Conservation (phyloP, 2,329 filamentous ascomycete species). For the Paraphoma chrysanthemicola region DNA sequence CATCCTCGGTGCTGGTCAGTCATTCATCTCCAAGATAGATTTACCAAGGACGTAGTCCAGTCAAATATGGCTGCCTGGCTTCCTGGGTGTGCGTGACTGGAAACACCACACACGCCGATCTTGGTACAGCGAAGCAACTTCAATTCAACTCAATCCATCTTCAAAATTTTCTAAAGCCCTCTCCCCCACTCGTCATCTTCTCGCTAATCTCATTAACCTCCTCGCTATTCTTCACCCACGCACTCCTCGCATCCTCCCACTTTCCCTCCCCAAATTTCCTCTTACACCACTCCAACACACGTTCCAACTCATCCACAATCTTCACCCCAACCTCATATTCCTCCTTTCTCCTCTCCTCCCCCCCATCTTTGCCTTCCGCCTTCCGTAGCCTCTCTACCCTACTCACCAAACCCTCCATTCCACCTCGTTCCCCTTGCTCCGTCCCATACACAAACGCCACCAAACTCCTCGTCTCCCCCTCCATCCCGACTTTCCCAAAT, state of each 20-base stretch:
- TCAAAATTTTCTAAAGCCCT: slow-evolving; percentile 56
- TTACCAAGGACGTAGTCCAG: too few relatives aligned
- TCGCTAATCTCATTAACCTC: slow-evolving; percentile 51
- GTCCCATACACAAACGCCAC: slow-evolving; percentile 29
- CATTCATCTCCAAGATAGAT: too few relatives aligned
- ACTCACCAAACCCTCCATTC: slow-evolving; percentile 36
- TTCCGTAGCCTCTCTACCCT: slow-evolving; percentile 49
- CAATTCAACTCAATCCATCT: neutral
- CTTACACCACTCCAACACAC: slow-evolving; percentile 53
- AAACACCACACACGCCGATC: too few relatives aligned
- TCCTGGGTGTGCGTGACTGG: too few relatives aligned
- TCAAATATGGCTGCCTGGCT: too few relatives aligned
- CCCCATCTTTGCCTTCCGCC: slow-evolving; percentile 30
- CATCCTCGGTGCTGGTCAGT: too few relatives aligned
- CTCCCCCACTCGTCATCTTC: slow-evolving; percentile 54
- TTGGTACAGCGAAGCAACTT: neutral
- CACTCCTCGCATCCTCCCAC: slow-evolving; percentile 53
- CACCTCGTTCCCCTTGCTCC: neutral
- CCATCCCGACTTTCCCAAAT: slow-evolving; percentile 4
- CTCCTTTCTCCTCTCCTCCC: slow-evolving; percentile 6
- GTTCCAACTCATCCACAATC: slow-evolving; percentile 49
- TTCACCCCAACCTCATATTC: slow-evolving; percentile 34
- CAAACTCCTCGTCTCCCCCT: slow-evolving; percentile 9
- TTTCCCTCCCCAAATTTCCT: slow-evolving; percentile 53
- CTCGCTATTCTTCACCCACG: slow-evolving; percentile 51